Conservation (phyloP, 73 alveolate species). For the Stentor roeselii region DNA sequence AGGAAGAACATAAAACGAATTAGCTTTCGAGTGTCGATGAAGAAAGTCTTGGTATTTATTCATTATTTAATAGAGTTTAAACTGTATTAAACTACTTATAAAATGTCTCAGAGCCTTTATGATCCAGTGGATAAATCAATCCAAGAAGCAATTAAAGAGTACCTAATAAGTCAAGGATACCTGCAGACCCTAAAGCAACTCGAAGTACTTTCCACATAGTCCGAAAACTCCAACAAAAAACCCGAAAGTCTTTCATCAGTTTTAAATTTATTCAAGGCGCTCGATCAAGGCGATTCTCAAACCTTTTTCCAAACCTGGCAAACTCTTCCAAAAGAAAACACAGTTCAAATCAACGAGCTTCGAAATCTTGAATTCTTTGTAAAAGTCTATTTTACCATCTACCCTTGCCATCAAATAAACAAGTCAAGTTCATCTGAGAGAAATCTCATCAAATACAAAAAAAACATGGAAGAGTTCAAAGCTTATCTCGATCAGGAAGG, state of each 20-base stretch:
- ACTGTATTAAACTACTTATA: too few species aligned
- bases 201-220: not conserved
- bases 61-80: too few species aligned
- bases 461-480: constrained; percentile 78
- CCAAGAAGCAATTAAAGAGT: constrained; percentile 2
- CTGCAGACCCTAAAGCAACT: not conserved
- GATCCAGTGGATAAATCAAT: not conserved
- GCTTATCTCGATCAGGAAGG: constrained; percentile 84
- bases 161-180: not conserved
- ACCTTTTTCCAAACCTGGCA: constrained; percentile 38
- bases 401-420: constrained; percentile 61
- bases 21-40: too few species aligned
- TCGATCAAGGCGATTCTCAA: constrained; percentile 24
- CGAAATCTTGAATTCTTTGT: constrained; percentile 80
- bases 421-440: constrained; percentile 34
- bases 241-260: not conserved
- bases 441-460: not conserved
- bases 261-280: not conserved
- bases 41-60: too few species aligned
- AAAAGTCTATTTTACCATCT: constrained; percentile 74
- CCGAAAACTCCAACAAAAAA: not conserved
- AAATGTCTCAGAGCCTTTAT: not conserved
- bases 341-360: not conserved
- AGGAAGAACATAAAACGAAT: too few species aligned
- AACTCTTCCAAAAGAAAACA: constrained; percentile 31